Evolutionary conservation across 768 basidiomycete species (phyloP), one percentile per base, ranked within the genome.

Genomic region (Boletus huronensis): DNA sequence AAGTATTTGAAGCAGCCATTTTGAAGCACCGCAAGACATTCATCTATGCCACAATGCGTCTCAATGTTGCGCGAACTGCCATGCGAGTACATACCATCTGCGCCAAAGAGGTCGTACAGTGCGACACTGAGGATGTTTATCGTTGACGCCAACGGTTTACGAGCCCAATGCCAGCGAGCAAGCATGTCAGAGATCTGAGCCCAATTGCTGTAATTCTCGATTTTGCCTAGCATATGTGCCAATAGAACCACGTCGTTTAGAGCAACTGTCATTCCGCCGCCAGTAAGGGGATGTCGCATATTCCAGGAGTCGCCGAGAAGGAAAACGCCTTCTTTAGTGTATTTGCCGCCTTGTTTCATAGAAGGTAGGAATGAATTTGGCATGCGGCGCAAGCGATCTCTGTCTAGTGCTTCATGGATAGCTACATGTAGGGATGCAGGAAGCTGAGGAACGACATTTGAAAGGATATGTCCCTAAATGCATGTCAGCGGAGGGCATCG

Each of bases 281-380:
- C 97, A 0, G 97, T 99, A 21, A 99, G 79, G 2, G 97, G 97
- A 70, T 99, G 97, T 0, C 97, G 90, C 95, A 98, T 98, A 68
- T 98, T 99, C 88, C 93, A 96, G 2, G 96, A 85, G 67, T 98
- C 97, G 2, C 97, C 97, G 32, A 97, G 77, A 57, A 98, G 83
- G 54, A 99, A 74, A 10, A 83, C 84, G 25, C 92, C 91, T 46
- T 84, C 79, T 58, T 82, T 87, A 6, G 68, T 72, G 52, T 62
- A 70, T 58, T 57, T 61, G 17, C 73, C 72, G 10, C 77, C 74
- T 66, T 96, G 95, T 55, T 84, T 75, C 3, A 86, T 76, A 0
- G 94, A 74, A 0, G 97, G 91, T 2, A 99, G 79, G 77, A 90
- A 97, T 0, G 91, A 89, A 69, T 98, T 98, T 31, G 97, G 95